These are phyloP conservation scores for Pseudisothecium myosuroides DNA, from an alignment of 225 moss, liverwort and hornwort genomes.

Conservation along the genomic window DNA sequence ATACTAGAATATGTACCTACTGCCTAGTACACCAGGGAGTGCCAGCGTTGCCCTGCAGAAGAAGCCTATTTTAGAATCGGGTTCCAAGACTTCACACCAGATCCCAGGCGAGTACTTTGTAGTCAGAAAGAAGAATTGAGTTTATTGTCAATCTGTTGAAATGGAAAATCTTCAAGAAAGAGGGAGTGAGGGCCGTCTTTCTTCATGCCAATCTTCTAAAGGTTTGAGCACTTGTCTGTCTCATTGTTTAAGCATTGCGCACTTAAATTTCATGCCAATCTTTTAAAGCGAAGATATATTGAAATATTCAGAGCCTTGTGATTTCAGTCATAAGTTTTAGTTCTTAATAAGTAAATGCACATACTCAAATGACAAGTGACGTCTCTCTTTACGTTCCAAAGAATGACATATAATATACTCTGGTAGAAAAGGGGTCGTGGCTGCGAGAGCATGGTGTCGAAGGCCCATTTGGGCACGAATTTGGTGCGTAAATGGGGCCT, in stretches of 20 bases:
- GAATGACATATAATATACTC: background rate
- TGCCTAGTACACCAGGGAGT: too few species aligned
- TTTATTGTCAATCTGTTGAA: background rate
- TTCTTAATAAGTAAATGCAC: background rate
- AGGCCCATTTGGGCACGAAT: background rate
- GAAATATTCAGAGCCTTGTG: background rate
- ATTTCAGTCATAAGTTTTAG: too few species aligned
- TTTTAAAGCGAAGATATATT: background rate
- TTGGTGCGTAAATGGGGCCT: too few species aligned
- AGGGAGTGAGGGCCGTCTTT: background rate
- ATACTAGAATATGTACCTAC: too few species aligned
- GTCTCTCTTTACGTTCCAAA: too few species aligned
- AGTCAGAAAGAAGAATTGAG: background rate
- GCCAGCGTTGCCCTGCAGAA: background rate
- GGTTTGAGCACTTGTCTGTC: background rate
- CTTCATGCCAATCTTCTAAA: background rate
- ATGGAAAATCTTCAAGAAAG: background rate
- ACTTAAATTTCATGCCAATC: background rate
- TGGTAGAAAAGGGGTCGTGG: too few species aligned
- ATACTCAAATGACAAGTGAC: too few species aligned
- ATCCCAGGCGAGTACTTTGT: background rate
- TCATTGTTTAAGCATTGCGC: too few species aligned
- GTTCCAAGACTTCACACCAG: too few species aligned
- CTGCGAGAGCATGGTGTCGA: background rate
- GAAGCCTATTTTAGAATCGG: background rate